Evolutionary conservation across 1,284 basidiomycete species (phyloP).

Genomic region (Papiliotrema fonsecae): DNA sequence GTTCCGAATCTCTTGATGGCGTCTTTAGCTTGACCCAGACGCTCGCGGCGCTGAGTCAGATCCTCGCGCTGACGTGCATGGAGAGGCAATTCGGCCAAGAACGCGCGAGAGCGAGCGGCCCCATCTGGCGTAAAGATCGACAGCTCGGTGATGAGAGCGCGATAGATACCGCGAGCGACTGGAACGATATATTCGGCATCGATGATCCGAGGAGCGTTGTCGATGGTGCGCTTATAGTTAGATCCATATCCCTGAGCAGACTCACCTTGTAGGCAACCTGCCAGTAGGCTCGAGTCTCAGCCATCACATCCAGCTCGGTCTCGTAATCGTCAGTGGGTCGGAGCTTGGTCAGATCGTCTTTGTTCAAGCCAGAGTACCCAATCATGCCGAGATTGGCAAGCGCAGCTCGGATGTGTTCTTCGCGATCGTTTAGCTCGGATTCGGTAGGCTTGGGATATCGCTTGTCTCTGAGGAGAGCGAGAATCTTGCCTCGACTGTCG

Average conservation of each 20-base stretch:
- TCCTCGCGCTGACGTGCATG: conserved; percentile 1
- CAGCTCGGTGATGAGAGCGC: conserved; percentile 4
- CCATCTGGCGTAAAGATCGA: neutral
- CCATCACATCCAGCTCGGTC: conserved; percentile 10
- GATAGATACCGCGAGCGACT: neutral
- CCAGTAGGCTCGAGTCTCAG: conserved; percentile 9
- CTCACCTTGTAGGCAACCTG: conserved; percentile 15
- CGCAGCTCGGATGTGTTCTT: neutral
- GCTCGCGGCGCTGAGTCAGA: neutral
- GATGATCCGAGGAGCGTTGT: conserved; percentile 7
- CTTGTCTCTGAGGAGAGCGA: conserved; percentile 4
- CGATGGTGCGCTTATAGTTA: conserved; percentile 9
- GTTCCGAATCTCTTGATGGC: conserved; percentile 2
- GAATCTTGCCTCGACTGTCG: neutral
- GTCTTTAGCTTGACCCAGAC: conserved; percentile 6
- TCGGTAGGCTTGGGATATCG: neutral
- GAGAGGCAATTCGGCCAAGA: conserved; percentile 4
- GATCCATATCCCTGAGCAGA: neutral
- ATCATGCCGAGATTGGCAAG: neutral
- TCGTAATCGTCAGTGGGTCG: neutral
- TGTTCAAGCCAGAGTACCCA: neutral
- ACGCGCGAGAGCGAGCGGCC: neutral
- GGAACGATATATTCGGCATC: conserved; percentile 7
- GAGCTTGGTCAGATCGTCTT: conserved; percentile 3
- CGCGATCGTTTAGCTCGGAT: neutral